phyloP scores from a whole-genome alignment of 73 alveolate species.

The Tetrahymena elliotti region DNA sequence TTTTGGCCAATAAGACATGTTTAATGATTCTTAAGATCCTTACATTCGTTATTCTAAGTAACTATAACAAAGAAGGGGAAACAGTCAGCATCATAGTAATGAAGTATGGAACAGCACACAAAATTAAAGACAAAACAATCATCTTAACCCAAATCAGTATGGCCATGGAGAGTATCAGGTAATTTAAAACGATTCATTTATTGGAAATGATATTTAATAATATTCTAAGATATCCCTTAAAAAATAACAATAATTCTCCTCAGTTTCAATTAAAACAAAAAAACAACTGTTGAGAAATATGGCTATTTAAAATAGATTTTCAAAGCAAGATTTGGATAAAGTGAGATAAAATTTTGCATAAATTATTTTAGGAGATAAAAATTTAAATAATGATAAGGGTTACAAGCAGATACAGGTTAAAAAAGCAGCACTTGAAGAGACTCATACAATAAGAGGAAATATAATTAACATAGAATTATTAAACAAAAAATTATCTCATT shows the following conservation, averaged over 20 bases:
- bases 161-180: neutral
- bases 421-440: too few relatives aligned
- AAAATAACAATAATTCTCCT: neutral
- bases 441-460: too few relatives aligned
- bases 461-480: neutral
- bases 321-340: neutral
- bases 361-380: neutral
- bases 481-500: neutral
- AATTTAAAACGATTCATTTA: neutral
- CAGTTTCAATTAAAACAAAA: neutral
- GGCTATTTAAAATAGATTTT: neutral
- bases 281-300: neutral
- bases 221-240: neutral
- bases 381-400: neutral
- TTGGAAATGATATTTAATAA: neutral
- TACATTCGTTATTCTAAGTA: neutral
- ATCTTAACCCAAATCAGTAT: neutral
- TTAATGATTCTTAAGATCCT: neutral
- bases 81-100: neutral
- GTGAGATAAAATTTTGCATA: neutral
- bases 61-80: neutral
- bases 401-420: neutral
- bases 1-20: neutral
- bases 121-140: neutral
- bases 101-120: neutral